Evolutionary conservation across 1,284 basidiomycete genomes (phyloP), one percentile per base, ranked within the genome.

Genomic region (Agaricales sp.): DNA sequence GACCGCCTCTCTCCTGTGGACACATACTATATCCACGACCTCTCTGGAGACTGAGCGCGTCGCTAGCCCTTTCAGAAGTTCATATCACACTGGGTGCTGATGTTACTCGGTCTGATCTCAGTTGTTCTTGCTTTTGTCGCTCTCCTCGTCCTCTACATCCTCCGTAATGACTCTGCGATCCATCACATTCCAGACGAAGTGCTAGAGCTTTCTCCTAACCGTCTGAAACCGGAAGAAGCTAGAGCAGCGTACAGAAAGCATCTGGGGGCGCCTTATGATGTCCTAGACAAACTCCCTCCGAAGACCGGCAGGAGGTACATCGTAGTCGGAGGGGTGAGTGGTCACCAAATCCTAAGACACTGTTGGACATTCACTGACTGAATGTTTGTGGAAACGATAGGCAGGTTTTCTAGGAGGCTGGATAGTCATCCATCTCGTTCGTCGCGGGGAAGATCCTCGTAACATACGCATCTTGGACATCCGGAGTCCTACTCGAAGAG

Each of bases 401-500:
- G 76, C 78, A 2, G 84, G 84, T 0, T 85, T 86, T 52, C 60
- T 87, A 3, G 85, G 85, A 8, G 81, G 82, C 12, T 88, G 85
- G 85, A 78, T 88, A 37, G 78, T 82, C 2, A 63, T 76, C 0
- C 77, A 83, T 47, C 67, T 88, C 1, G 53, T 87, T 4, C 66
- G 76, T 43, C 74, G 85, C 1, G 85, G 85, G 0, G 85, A 88
- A 61, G 71, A 84, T 52, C 78, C 81, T 0, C 67, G 65, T 44
- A 67, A 64, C 12, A 85, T 87, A 23, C 70, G 84, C n/a, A 64
- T 88, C 2, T 55, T 87, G 20, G 86, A 88, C 60, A 68, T 87
- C 26, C 74, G 73, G 13, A 58, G 65, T 2, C 82, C 83, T 1
- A 63, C 65, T 16, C 75, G 80, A 8, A 55, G 63, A 24, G 81